Base-by-base conservation (phyloP, 2,329 filamentous ascomycete species). In the Rhynchosporium secalis region DNA sequence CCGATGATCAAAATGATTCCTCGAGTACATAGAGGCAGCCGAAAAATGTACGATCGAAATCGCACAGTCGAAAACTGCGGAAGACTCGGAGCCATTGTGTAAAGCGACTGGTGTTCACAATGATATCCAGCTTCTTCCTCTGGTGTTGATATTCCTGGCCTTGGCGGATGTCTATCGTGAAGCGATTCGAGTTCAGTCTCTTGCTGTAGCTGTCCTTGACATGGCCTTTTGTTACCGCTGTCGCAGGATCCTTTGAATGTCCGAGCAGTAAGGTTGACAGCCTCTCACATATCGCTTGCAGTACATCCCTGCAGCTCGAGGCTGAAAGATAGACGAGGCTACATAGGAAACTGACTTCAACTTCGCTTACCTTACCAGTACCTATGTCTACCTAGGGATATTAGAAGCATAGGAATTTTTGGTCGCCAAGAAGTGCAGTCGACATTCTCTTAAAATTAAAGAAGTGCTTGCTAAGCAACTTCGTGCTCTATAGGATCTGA, bases 21-120 rank as follows among this genome's bases (percentile, higher is more conserved):
- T 56, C 93, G 86, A 31, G 95, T 97, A 74, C 95, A 92, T 1
- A 98, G 81, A 41, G 95, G 94, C n/a, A 98, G 81, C 55, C 92
- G 88, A 64, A 91, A 81, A 68, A 96, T 72, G 75, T 96, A 97
- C 8, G 90, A 91, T 68, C 91, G 88, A 70, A 92, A 82, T 69
- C 91, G 86, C 65, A 83, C 76, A 38, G 88, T 85, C 76, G 87
- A 93, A 76, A 96, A 88, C 62, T 72, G 69, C n/a, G 73, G 73
- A 20, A 75, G 64, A 54, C 65, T 68, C n/a, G 69, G 69, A 45
- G 71, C 67, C 72, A 73, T 72, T 3, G 45, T 65, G 60, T 49
- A 43, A 41, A 31, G 31, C 6, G 31, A 51, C 20, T 36, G 6
- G 1, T 59, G 38, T 43, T 28, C 8, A 48, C 31, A 48, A 41